phyloP scores from a whole-genome alignment of 495 filamentous ascomycete species.

The Penicilliopsis zonata region DNA sequence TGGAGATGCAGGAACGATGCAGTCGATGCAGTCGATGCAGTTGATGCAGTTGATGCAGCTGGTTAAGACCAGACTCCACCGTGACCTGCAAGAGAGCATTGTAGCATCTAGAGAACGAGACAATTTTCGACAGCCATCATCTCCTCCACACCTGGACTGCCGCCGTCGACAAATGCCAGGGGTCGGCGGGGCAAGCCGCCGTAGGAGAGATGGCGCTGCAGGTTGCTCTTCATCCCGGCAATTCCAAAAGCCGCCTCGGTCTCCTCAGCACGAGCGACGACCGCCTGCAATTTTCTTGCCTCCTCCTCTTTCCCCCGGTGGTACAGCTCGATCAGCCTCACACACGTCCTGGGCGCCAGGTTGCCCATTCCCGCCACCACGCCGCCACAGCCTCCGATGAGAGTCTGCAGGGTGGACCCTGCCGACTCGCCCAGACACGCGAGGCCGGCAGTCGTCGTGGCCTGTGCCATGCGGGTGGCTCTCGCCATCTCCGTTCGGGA shows the following conservation, averaged over 20 bases:
- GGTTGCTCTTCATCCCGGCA: conserved; percentile 56
- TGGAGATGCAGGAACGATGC: too few relatives aligned
- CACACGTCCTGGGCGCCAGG: conserved; percentile 55
- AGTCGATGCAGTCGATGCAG: too few relatives aligned
- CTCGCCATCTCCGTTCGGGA: conserved; percentile 77
- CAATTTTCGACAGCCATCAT: too few relatives aligned
- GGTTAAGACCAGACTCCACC: too few relatives aligned
- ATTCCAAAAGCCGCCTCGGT: conserved; percentile 61
- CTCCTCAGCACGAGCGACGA: conserved; percentile 65
- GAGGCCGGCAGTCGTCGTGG: conserved; percentile 44
- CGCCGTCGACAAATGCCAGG: too few relatives aligned
- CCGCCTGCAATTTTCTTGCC: conserved; percentile 53
- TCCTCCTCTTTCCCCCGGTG: conserved; percentile 44
- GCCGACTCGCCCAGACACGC: conserved; percentile 61
- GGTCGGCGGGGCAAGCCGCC: conserved; percentile 57
- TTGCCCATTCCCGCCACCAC: conserved; percentile 65
- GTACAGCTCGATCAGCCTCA: conserved; percentile 49
- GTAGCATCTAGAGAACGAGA: too few relatives aligned
- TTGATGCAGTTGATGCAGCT: too few relatives aligned
- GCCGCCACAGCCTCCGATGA: conserved; percentile 60
- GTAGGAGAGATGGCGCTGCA: conserved; percentile 53
- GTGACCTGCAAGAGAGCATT: too few relatives aligned
- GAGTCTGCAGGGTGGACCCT: conserved; percentile 61
- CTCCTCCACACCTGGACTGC: too few relatives aligned
- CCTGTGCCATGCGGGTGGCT: conserved; percentile 53